Percentiles rank a stretch among this genome's conserved stretches.
Evolutionary conservation across 2,329 filamentous ascomycete genomes (phyloP).

Genomic region (Diaporthe citrichinensis): DNA sequence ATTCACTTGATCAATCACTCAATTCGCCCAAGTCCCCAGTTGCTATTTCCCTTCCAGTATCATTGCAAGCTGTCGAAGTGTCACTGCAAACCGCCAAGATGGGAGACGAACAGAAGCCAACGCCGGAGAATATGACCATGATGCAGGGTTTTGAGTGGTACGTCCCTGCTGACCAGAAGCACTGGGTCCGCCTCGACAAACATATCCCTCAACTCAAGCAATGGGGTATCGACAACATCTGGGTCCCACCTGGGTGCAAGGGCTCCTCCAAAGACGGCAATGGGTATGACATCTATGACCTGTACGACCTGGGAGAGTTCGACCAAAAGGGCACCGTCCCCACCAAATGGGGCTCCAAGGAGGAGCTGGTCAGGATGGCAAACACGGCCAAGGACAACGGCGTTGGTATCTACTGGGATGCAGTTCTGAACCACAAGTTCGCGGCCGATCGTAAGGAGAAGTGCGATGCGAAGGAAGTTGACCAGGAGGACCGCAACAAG

Average conservation of each 20-base stretch:
- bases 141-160: constrained; percentile 84
- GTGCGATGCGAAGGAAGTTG: constrained; percentile 74
- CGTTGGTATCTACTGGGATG: constrained; percentile 78
- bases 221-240: constrained; percentile 75
- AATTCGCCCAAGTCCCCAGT: background rate
- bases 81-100: constrained; percentile 42
- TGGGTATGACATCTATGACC: constrained; percentile 79
- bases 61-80: constrained; percentile 38
- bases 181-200: constrained; percentile 73
- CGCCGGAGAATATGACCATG: constrained; percentile 68
- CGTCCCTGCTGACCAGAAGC: constrained; percentile 72
- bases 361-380: constrained; percentile 70
- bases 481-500: constrained; percentile 70
- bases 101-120: constrained; percentile 44
- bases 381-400: constrained; percentile 67
- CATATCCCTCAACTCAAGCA: constrained; percentile 70
- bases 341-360: constrained; percentile 80
- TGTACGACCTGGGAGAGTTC: constrained; percentile 80
- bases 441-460: constrained; percentile 77
- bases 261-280: constrained; percentile 74
- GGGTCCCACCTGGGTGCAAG: constrained; percentile 82
- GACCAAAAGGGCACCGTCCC: constrained; percentile 75
- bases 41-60: background rate
- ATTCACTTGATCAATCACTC: background rate
- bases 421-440: constrained; percentile 83